Conservation (phyloP, 2,329 filamentous ascomycete genomes). For the Pseudopyrenochaeta lycopersici region DNA sequence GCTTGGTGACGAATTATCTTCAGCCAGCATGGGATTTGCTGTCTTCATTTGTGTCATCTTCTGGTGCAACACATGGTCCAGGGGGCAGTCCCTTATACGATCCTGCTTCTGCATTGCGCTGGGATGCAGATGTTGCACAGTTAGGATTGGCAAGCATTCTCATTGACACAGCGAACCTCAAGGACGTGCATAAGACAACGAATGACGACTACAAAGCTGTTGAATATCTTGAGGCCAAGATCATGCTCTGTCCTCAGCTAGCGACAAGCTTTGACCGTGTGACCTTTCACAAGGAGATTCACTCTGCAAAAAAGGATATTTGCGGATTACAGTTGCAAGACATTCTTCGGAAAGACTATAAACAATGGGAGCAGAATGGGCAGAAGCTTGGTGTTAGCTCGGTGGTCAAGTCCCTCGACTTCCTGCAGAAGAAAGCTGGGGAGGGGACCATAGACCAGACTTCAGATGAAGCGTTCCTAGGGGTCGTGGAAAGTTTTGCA, state of each 20-base stretch:
- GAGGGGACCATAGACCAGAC: conserved; percentile 41
- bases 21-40: conserved; percentile 65
- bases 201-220: conserved; percentile 67
- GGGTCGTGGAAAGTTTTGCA: conserved; percentile 62
- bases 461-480: conserved; percentile 55
- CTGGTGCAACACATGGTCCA: conserved; percentile 50
- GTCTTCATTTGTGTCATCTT: conserved; percentile 53
- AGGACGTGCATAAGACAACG: conserved; percentile 68
- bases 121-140: conserved; percentile 69
- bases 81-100: conserved; percentile 47
- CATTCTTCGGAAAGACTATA: conserved; percentile 83
- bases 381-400: conserved; percentile 73
- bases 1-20: conserved; percentile 71
- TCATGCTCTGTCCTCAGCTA: conserved; percentile 51
- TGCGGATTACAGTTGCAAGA: conserved; percentile 68
- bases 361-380: conserved; percentile 70
- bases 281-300: conserved; percentile 68
- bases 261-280: conserved; percentile 60
- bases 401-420: conserved; percentile 69
- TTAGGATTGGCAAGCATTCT: conserved; percentile 76
- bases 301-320: conserved; percentile 73
- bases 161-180: conserved; percentile 75
- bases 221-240: conserved; percentile 66
- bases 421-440: conserved; percentile 65
- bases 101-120: conserved; percentile 46